Evolutionary conservation across 2,329 filamentous ascomycete genomes (phyloP), one percentile per base, ranked within the genome.

Genomic region (Colletotrichum filicis): DNA sequence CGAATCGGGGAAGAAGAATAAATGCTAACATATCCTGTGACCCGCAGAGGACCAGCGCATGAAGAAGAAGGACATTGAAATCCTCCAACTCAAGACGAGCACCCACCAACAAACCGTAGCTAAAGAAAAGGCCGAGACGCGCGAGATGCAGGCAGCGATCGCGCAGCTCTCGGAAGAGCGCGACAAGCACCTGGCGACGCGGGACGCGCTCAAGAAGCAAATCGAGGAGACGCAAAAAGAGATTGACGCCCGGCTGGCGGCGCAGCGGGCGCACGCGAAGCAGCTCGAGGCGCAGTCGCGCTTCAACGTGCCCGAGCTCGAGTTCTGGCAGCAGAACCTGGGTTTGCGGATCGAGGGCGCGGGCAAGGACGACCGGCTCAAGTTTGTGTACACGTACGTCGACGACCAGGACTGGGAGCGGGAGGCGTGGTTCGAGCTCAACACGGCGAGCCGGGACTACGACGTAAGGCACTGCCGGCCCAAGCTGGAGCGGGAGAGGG

Each of bases 301-400:
- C 42, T 94, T 96, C 83, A 98, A 99, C 83, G 90, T 94, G 56
- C 97, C 97, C 0, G 97, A 99, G 85, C 88, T 99, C 58, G 94
- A 95, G 77, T 98, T 98, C 81, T 99, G 97, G 97, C 94, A 97
- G 81, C 93, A 93, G 67, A 97, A 96, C 80, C 86, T 99, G 73
- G 95, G 96, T 71, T 83, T 98, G 80, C 88, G 93, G 74, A 97
- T 99, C 79, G 96, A 98, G 80, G 96, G 96, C 1, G 94, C 94
- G 0, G 95, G 94, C 1, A 90, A 91, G 79, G 92, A 94, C 75
- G 95, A 98, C 83, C 89, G 94, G 30, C 87, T 99, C 77, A 96
- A 96, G 82, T 98, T 99, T 81, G 90, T 97, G 2, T 99, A 95
- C 80, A 93, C 91, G 32, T 94, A 97, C 81, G 87, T 98, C 58